A percentile compares a stretch with the other conserved stretches of the same genome.
Evolutionary conservation across 2,329 filamentous ascomycete species (phyloP).

Genomic region (Byssochlamys sp.): DNA sequence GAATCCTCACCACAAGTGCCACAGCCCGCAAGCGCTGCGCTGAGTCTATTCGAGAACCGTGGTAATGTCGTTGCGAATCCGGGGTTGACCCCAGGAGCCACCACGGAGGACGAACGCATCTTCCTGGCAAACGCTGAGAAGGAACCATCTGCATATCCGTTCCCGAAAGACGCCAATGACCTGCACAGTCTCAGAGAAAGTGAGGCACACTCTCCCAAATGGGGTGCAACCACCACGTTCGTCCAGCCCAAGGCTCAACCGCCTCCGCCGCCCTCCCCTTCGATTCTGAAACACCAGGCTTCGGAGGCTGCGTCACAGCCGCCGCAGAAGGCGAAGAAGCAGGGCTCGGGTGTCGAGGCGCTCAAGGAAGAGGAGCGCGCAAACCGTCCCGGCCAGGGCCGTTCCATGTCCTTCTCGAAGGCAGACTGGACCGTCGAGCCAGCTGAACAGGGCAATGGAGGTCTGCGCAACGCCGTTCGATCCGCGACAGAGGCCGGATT

Average conservation of each 20-base stretch:
- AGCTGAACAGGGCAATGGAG: conserved; percentile 85
- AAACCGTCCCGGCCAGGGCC: conserved; percentile 40
- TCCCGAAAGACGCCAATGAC: conserved; percentile 24
- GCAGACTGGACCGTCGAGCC: conserved; percentile 74
- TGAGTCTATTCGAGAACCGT: conserved; percentile 27
- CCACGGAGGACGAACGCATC: conserved; percentile 34
- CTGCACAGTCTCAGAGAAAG: conserved; percentile 54
- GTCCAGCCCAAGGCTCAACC: conserved; percentile 73
- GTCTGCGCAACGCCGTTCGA: conserved; percentile 76
- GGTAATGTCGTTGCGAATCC: conserved; percentile 12
- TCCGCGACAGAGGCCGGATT: conserved; percentile 62
- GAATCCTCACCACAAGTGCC: not conserved
- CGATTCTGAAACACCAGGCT: conserved; percentile 59
- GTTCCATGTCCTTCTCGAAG: conserved; percentile 59
- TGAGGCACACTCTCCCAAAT: conserved; percentile 65
- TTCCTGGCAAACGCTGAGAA: conserved; percentile 23
- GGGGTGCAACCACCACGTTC: conserved; percentile 56
- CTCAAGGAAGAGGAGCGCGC: conserved; percentile 13
- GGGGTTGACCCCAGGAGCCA: conserved; percentile 31
- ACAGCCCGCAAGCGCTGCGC: conserved; percentile 12
- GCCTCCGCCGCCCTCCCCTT: conserved; percentile 63
- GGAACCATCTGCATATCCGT: conserved; percentile 20
- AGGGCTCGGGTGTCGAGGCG: conserved; percentile 8
- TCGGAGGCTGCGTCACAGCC: not conserved
- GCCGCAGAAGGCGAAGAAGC: conserved; percentile 5